Base-by-base conservation (phyloP, 805 yeast species). In the Wickerhamomyces chaumierensis region DNA sequence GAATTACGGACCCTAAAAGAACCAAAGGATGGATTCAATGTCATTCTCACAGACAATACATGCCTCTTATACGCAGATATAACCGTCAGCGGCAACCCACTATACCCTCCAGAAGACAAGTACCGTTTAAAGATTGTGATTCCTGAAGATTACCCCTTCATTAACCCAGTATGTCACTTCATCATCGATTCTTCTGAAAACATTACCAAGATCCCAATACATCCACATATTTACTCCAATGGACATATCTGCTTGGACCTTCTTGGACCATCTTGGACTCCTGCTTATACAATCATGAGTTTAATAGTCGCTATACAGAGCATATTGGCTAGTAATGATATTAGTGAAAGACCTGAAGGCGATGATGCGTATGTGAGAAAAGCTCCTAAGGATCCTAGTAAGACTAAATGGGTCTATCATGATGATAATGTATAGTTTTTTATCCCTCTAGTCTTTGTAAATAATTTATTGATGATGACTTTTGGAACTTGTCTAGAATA, bases 181-280 rank as follows among this genome's bases (percentile, higher is more conserved):
- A 50, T 72, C n/a, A 46, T 39, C 3, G 42, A 51, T 2, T 33
- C 17, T 2, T 43, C 41, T 2, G 36, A 37, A 2, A 40, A 32
- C 14, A 32, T 40, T 11, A 48, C 51, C 5, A 46, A 52, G 23
- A 68, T 81, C 3, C 90, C 90, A 1, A 48, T 78, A 3, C 87
- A 81, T 50, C 90, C 90, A 0, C 90, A 81, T 50, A 65, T 81
- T 3, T 81, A 81, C 50, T 69, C 80, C 25, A 81, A 81, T 49
- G 90, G 88, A 2, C 88, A 81, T 48, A 81, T 81, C n/a, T 81
- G 90, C 51, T 59, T 81, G 17, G 75, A 81, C 48, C 57, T 81
- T 2, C 57, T 81, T 29, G 85, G 81, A 3, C 67, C 51, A 1
- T 47, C 47, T 7, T 53, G 57, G 56, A 43, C 56, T 1, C 57